Base-by-base conservation (phyloP, 2,329 filamentous ascomycete genomes). In the Knufia petricola region DNA sequence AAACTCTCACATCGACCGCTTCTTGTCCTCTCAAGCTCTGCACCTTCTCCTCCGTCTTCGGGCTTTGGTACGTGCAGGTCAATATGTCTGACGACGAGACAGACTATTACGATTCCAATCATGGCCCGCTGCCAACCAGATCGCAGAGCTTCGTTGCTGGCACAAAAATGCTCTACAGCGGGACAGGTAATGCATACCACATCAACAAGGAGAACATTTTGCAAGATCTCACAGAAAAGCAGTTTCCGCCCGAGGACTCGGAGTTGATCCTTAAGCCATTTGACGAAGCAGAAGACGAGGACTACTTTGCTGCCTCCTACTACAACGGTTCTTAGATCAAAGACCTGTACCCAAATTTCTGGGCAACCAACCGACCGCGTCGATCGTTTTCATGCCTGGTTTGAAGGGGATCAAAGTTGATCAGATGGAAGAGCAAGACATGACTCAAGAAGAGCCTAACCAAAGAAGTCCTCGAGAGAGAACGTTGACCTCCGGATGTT, bases 401-500 rank as follows among this genome's bases (percentile, higher is more conserved):
- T 9, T 23, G 17, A 30, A 46, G 20, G 37, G 19, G n/a, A 46
- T 46, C 9, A 17, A 28, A 1, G 42, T 46, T 17, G 31, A 36
- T 23, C 28, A 36, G 9, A 17, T 17, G 10, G 42, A 46, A 21
- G 7, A 36, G 19, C 10, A 34, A 36, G 28, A 15, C 7, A 46
- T 46, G 30, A 46, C 42, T 7, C 4, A 20, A 13, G 31, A 15
- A 3, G 28, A 36, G 9, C 42, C 42, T 2, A 34, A 36, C 4
- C 42, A 46, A 23, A 46, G 23, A 30, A 21, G n/a, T 3, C 28
- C 42, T 23, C 30, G 28, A 21, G 36, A 30, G 42, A 19, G 42
- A 23, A 30, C 37, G 3, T 21, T 46, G 3, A 46, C 48, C 51
- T 60, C 4, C 59, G 60, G 41, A 59, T 60, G 57, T 17, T 60